These are phyloP conservation scores for Iris pallida DNA, from an alignment of 116 monocot genomes.

Conservation along the genomic window DNA sequence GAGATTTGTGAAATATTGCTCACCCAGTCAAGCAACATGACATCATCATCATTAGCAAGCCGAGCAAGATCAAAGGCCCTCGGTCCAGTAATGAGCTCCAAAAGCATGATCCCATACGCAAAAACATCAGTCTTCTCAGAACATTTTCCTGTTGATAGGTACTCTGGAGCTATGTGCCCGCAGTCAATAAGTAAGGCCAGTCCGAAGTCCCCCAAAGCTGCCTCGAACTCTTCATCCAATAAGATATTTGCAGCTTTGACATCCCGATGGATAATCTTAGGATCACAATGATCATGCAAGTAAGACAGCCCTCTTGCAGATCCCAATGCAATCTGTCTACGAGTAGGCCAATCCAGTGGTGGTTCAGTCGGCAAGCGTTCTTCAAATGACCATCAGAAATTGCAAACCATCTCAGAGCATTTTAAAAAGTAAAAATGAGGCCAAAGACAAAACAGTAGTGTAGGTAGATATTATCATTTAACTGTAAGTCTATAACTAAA, in stretches of 20 bases:
- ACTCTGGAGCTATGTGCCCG: conserved; percentile 11
- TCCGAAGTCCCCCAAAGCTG: conserved; percentile 58
- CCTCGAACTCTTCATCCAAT: conserved; percentile 62
- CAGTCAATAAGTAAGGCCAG: conserved; percentile 61
- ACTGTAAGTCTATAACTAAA: too few species aligned
- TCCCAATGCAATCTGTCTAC: neutral
- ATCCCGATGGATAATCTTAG: conserved; percentile 59
- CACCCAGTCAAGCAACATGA: conserved; percentile 47
- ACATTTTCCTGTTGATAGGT: conserved; percentile 50
- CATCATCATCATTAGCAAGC: conserved; percentile 76
- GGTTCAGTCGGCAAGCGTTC: too few species aligned
- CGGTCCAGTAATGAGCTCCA: conserved; percentile 65
- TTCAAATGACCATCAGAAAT: too few species aligned
- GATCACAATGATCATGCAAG: conserved; percentile 63
- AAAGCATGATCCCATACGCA: conserved; percentile 63
- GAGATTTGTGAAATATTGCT: neutral
- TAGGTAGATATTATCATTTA: too few species aligned
- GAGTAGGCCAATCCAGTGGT: too few species aligned
- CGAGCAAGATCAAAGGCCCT: conserved; percentile 65
- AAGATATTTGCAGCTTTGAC: conserved; percentile 69
- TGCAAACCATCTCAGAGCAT: too few species aligned
- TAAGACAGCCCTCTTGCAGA: conserved; percentile 59
- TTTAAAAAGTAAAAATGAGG: too few species aligned
- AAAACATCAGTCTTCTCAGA: conserved; percentile 72
- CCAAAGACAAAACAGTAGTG: too few species aligned